Base-by-base conservation (phyloP, 345 rosid genomes). In the Hibiscus trionum region DNA sequence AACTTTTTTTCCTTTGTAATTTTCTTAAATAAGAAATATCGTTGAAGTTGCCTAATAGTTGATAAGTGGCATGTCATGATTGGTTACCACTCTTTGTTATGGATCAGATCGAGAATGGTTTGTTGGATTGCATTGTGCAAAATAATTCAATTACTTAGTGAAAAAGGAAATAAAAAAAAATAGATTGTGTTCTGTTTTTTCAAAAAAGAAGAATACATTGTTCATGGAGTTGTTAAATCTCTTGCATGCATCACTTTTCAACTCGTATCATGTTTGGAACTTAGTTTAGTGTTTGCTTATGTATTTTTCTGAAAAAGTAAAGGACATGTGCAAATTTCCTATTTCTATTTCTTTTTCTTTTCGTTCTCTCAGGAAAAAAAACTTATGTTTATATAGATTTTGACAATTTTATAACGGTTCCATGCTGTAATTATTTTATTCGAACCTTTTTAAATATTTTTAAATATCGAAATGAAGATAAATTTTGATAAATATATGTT, bases 41-140 rank as follows among this genome's bases (percentile, higher is more conserved):
- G 33, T 5, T 37, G 69, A 60, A 60, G 27, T 59, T 47, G 65
- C 82, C 82, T 59, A 65, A 76, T 63, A 33, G 12, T 71, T 14
- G 57, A 52, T 33, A 71, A 21, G n/a, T 77, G 76, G 39, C 63
- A 4, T 4, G 4, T 4, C 4, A 0, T 4, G 4, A 66, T 44
- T 77, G 74, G 78, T 16, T 1, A 0, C 14, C 24, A 4, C 0
- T 64, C n/a, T 7, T 37, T 11, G 58, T 52, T 1, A 67, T 68
- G 80, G 83, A 72, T 80, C 37, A 71, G 64, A 77, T 75, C 76
- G 42, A 71, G 46, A 9, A 3, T 68, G 69, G 39, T 58, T 24
- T 52, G 44, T 68, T 31, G 66, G 73, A 73, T 74, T 73, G 77
- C 77, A 79, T 21, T 24, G 6, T n/a, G 71, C 7, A 26, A 53